Evolutionary conservation across 2,329 filamentous ascomycete species (phyloP), one percentile per base, ranked within the genome.

Genomic region (Xylaria sp.): DNA sequence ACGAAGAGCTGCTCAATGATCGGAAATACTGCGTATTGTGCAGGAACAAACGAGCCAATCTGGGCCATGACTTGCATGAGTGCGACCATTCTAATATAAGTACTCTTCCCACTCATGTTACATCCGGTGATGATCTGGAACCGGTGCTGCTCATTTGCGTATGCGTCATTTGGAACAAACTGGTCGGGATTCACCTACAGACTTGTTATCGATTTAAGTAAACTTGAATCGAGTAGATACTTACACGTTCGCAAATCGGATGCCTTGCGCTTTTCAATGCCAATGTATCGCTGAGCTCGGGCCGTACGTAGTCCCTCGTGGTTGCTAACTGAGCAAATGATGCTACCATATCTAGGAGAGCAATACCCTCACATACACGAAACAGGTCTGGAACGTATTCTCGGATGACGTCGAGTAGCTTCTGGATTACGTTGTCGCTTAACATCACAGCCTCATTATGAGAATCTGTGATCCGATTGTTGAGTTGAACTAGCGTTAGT

Each of bases 91-190:
- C 93, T 89, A 70, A 98, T 97, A 76, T 97, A 98, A 0, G 94
- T 99, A 71, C 92, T 97, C 78, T 98, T 99, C 0, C 94, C 96
- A 73, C 93, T 97, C 96, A 99, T 99, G 74, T 99, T 99, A 78
- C 93, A 97, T 3, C 96, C 95, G 0, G 95, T 98, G 70, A 99
- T 90, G 69, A 98, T 91, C 72, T 98, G 94, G 75, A 97, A 97
- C 1, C 94, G 89, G 41, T 90, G 89, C 68, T 95, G 90, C 39
- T 91, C 86, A 0, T 90, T 92, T 2, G 93, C 91, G 74, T 94
- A 98, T 32, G 94, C 92, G 75, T 98, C 94, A 71, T 98, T 98
- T 0, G 96, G 92, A 3, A 98, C 84, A 76, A 92, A 97, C 25
- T 87, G 89, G 53, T 86, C 86, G 0, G 83, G 81, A 71, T 93